Evolutionary conservation across 768 basidiomycete species (phyloP).

Genomic region (Agaricus subrufescens): DNA sequence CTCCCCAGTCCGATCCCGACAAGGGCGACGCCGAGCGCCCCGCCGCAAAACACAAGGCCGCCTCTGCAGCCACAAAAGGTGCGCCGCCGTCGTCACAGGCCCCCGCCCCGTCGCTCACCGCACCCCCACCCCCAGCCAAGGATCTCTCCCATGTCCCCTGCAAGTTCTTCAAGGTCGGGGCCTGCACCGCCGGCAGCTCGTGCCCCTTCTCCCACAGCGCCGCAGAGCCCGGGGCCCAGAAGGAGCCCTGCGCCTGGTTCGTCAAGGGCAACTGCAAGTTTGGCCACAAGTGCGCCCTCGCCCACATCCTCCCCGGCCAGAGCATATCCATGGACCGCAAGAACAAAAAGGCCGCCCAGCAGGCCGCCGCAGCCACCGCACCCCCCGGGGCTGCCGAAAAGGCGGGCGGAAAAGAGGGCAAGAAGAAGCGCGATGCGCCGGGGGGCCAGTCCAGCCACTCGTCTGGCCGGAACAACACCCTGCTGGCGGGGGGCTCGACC

Average conservation of each 20-base stretch:
- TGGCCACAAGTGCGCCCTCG: conserved; percentile 82
- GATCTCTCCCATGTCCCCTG: conserved; percentile 96
- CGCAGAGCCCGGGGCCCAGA: conserved; percentile 71
- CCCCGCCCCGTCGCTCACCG: background rate
- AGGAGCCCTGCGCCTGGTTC: conserved; percentile 85
- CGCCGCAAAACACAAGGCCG: conserved; percentile 22
- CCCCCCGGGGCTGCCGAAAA: conserved; percentile 24
- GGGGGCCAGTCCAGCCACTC: conserved; percentile 14
- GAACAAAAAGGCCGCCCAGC: conserved; percentile 90
- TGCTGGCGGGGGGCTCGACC: conserved; percentile 54
- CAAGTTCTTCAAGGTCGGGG: conserved; percentile 94
- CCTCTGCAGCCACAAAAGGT: conserved; percentile 25
- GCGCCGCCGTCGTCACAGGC: background rate
- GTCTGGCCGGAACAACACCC: conserved; percentile 30
- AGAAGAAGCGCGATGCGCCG: conserved; percentile 29
- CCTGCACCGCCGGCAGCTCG: conserved; percentile 88
- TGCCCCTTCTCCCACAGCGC: conserved; percentile 91
- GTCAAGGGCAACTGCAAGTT: conserved; percentile 85
- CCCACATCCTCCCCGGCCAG: conserved; percentile 92
- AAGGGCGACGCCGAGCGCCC: conserved; percentile 19
- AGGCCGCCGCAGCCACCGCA: conserved; percentile 42
- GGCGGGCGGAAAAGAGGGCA: conserved; percentile 28
- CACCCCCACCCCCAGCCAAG: conserved; percentile 47
- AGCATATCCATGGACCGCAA: conserved; percentile 94
- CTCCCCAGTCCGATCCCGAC: conserved; percentile 20